A percentile compares a stretch with the other conserved stretches of the same genome.
Evolutionary conservation across 202 grass and related monocot genomes (phyloP).

Genomic region (Setaria italica): DNA sequence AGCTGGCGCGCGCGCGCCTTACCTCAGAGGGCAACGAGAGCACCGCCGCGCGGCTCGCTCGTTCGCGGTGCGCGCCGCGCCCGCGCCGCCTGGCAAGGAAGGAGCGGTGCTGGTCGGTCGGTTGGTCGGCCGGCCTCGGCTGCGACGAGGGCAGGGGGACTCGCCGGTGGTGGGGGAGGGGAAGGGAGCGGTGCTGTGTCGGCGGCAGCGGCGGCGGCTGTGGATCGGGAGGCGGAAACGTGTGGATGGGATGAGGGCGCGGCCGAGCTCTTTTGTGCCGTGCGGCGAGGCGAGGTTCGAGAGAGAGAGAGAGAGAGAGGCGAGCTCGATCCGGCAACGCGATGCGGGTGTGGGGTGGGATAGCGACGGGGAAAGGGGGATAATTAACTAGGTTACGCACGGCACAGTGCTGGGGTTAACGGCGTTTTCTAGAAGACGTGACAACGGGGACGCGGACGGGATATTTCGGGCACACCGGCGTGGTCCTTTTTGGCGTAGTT

Average conservation of each 20-base stretch:
- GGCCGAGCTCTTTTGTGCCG: slow-evolving; percentile 39
- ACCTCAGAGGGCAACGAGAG: neutral
- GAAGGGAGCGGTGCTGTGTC: neutral
- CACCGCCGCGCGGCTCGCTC: neutral
- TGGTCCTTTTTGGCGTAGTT: slow-evolving; percentile 4
- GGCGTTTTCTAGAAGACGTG: slow-evolving; percentile 41
- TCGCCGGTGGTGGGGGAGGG: neutral
- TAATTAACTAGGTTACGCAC: slow-evolving; percentile 31
- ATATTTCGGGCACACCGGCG: neutral
- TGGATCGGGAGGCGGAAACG: slow-evolving; percentile 48
- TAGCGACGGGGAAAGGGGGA: slow-evolving; percentile 23
- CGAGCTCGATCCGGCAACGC: slow-evolving; percentile 41
- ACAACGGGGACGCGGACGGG: neutral
- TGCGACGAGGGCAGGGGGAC: neutral
- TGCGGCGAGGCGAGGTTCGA: slow-evolving; percentile 51
- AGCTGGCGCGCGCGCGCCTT: neutral
- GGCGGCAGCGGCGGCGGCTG: neutral
- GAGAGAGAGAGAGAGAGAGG: slow-evolving; percentile 34
- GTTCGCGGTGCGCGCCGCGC: neutral
- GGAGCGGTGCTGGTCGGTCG: neutral
- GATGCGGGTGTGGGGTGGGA: neutral
- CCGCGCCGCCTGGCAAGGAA: neutral
- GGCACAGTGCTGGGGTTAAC: slow-evolving; percentile 10
- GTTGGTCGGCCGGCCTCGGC: neutral
- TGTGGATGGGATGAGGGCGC: slow-evolving; percentile 45